phyloP scores from a whole-genome alignment of 371 early-diverging fungal species.

The Apophysomyces elegans region DNA sequence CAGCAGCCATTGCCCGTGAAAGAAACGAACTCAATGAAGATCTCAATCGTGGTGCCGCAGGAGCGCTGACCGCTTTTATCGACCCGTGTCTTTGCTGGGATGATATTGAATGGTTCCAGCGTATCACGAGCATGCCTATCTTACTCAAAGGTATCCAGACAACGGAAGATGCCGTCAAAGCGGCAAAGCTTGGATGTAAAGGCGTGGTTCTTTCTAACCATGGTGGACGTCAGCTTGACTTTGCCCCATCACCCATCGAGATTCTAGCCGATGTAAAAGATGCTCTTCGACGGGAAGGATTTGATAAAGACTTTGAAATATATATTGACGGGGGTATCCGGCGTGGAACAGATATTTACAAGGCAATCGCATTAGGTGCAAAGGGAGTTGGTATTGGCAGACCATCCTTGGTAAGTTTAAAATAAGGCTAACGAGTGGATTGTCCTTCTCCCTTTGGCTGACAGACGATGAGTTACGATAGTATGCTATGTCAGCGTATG shows the following conservation, averaged over 20 bases:
- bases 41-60: slow-evolving; percentile 66
- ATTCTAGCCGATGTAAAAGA: slow-evolving; percentile 84
- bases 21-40: slow-evolving; percentile 30
- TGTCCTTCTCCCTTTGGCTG: slow-evolving; percentile 18
- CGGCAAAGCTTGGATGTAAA: slow-evolving; percentile 76
- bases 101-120: slow-evolving; percentile 82
- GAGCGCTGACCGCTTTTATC: slow-evolving; percentile 77
- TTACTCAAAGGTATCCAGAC: slow-evolving; percentile 91
- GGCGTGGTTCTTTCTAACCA: slow-evolving; percentile 94
- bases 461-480: slow-evolving; percentile 17
- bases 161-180: slow-evolving; percentile 88
- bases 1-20: slow-evolving; percentile 31
- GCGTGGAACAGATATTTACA: slow-evolving; percentile 90
- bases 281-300: slow-evolving; percentile 55
- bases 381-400: slow-evolving; percentile 93
- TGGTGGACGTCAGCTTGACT: slow-evolving; percentile 95
- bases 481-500: slow-evolving; percentile 74
- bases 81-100: slow-evolving; percentile 89
- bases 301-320: slow-evolving; percentile 75
- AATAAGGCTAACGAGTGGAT: slow-evolving; percentile 19
- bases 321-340: slow-evolving; percentile 94
- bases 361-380: slow-evolving; percentile 95
- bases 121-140: slow-evolving; percentile 85
- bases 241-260: slow-evolving; percentile 76
- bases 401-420: slow-evolving; percentile 69